phyloP scores from a whole-genome alignment of 225 moss, liverwort and hornwort genomes.

The Physcomitrium patens region DNA sequence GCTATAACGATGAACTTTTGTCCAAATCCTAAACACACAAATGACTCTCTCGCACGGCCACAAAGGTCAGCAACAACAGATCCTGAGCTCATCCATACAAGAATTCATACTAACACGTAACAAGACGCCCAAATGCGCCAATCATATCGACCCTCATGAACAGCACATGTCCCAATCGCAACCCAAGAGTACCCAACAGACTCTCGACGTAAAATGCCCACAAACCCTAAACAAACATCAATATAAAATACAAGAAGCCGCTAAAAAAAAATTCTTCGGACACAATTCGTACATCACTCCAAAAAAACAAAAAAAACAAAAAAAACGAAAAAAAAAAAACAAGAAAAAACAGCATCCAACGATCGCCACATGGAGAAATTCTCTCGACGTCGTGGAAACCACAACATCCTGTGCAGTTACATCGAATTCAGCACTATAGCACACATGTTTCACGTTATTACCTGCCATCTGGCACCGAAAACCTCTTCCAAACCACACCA shows the following conservation, averaged over 20 bases:
- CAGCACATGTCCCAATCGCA: background rate
- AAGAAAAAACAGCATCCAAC: background rate
- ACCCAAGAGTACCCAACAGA: background rate
- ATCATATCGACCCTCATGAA: background rate
- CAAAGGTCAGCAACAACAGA: too few relatives aligned
- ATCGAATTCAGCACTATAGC: background rate
- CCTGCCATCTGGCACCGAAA: background rate
- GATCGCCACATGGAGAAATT: background rate
- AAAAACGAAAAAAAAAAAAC: background rate
- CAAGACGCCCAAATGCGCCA: background rate
- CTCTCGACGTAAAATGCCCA: background rate
- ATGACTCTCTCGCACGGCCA: too few relatives aligned
- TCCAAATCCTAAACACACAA: too few relatives aligned
- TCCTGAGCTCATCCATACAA: too few relatives aligned
- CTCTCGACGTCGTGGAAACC: background rate
- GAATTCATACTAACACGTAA: background rate
- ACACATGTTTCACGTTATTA: background rate
- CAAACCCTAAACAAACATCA: slow-evolving; percentile 1
- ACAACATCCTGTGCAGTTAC: background rate
- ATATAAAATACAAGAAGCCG: background rate
- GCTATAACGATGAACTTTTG: too few relatives aligned
- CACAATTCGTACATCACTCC: background rate
- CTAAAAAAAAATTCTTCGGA: background rate
- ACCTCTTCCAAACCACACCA: background rate
- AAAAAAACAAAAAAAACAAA: background rate